These are phyloP conservation scores for Cytospora leucostoma DNA, from an alignment of 2,329 filamentous ascomycete species.

Conservation along the genomic window DNA sequence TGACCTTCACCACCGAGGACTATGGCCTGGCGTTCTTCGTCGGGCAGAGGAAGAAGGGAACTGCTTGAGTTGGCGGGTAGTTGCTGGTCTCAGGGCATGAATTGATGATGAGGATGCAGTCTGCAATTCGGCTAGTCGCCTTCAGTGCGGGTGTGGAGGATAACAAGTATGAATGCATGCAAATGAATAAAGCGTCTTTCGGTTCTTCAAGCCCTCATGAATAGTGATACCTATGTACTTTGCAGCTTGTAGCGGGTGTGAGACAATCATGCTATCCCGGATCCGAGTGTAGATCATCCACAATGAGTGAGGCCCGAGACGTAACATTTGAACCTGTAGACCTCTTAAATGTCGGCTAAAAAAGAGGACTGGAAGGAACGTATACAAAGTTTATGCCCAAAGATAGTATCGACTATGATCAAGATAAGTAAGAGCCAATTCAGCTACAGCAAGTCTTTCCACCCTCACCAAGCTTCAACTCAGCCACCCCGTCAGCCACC, in stretches of 20 bases:
- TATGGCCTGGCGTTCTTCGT: slow-evolving; percentile 63
- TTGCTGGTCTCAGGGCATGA: neutral
- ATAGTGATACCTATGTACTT: too few species aligned
- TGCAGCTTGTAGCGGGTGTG: too few species aligned
- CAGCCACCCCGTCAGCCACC: slow-evolving; percentile 20
- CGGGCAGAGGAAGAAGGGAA: slow-evolving; percentile 43
- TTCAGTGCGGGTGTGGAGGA: neutral
- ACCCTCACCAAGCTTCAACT: slow-evolving; percentile 22
- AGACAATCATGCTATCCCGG: too few species aligned
- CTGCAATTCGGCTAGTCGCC: neutral
- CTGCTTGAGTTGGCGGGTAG: slow-evolving; percentile 29
- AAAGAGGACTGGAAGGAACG: too few species aligned
- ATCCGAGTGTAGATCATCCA: too few species aligned
- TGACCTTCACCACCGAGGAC: slow-evolving; percentile 64
- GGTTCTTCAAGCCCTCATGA: too few species aligned
- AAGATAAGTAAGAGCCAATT: neutral
- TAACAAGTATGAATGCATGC: neutral
- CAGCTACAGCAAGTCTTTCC: slow-evolving; percentile 13
- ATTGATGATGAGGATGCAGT: neutral
- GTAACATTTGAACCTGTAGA: too few species aligned
- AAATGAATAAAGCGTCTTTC: too few species aligned
- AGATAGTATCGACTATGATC: neutral
- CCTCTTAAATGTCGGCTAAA: too few species aligned
- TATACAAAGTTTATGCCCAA: too few species aligned
- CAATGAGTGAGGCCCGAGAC: too few species aligned